Evolutionary conservation across 2,329 filamentous ascomycete genomes (phyloP).

Genomic region (Metarhizium robertsii): DNA sequence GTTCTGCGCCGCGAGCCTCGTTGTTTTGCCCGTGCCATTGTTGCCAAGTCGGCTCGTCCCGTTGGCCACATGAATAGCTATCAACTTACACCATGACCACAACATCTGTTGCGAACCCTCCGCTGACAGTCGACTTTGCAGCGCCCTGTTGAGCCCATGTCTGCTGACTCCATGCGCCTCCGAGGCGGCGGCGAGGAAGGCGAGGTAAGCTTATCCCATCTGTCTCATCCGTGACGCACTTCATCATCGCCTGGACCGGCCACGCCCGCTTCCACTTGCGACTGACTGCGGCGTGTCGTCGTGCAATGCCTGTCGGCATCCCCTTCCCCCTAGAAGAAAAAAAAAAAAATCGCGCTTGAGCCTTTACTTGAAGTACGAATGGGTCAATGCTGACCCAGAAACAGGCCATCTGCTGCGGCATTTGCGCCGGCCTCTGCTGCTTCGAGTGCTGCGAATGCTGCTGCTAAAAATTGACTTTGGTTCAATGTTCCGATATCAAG

Average conservation of each 20-base stretch:
- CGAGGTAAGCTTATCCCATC: conserved; percentile 17
- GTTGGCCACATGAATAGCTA: background rate
- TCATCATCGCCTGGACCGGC: too few species aligned
- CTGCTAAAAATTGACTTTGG: conserved; percentile 6
- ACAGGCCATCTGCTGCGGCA: conserved; percentile 30
- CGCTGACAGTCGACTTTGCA: conserved; percentile 8
- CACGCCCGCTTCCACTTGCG: too few species aligned
- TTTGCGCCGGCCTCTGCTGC: conserved; percentile 30
- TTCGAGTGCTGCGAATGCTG: conserved; percentile 31
- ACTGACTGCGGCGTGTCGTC: too few species aligned
- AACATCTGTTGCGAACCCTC: too few species aligned
- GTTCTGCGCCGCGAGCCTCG: conserved; percentile 3
- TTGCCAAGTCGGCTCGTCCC: background rate
- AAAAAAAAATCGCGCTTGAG: too few species aligned
- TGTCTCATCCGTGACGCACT: too few species aligned
- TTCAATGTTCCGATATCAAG: too few species aligned
- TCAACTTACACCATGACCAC: background rate
- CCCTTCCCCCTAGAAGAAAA: too few species aligned
- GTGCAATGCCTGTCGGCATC: too few species aligned
- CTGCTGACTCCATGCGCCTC: conserved; percentile 18
- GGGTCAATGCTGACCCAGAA: background rate
- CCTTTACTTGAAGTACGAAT: background rate
- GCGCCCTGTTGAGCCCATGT: conserved; percentile 26
- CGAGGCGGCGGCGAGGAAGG: conserved; percentile 25
- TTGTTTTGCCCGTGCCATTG: too few species aligned